Evolutionary conservation across 164 flowering plant genomes (phyloP), one percentile per base, ranked within the genome.

Genomic region (Saururus chinensis): DNA sequence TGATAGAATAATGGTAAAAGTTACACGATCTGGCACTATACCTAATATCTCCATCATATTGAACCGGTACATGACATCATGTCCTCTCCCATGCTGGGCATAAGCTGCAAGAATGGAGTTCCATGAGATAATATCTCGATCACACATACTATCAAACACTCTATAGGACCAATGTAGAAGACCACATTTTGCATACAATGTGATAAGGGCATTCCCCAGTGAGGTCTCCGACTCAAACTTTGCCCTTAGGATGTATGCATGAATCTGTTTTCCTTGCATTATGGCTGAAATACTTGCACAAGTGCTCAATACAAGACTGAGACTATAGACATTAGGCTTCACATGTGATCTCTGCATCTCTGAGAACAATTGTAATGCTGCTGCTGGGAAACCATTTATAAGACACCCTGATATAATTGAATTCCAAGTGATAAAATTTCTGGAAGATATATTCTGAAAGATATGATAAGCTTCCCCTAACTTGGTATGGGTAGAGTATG

Each of bases 391-490:
- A 22, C 79, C 84, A 75, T 81, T 87, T 42, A 66, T 61, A 58
- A 81, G 64, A 42, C 62, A 78, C 25, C 87, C 95, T 30, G 82
- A 77, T n/a, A 85, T 80, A 12, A 86, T 66, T 19, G 87, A 64
- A 64, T 89, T 89, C 92, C 95, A 87, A 35, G 95, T 77, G 19
- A 89, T 81, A 69, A 87, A 57, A 73, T 87, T 87, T 72, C 61
- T 81, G 1, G 51, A 25, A 54, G 70, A 54, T 76, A 72, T 78
- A 20, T 68, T 55, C 55, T 6, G 4, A 74, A 86, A 87, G 30
- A 89, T 25, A 57, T 71, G 61, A 65, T 59, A 65, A 48, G 89
- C 89, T 51, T 68, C 63, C 20, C 67, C 57, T 16, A 85, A 74
- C 41, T 59, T 61, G 53, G 76, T 77, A 57, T 58, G 73, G 71